phyloP scores from a whole-genome alignment of 2,329 filamentous ascomycete genomes.

The Lachnellula hyalina region DNA sequence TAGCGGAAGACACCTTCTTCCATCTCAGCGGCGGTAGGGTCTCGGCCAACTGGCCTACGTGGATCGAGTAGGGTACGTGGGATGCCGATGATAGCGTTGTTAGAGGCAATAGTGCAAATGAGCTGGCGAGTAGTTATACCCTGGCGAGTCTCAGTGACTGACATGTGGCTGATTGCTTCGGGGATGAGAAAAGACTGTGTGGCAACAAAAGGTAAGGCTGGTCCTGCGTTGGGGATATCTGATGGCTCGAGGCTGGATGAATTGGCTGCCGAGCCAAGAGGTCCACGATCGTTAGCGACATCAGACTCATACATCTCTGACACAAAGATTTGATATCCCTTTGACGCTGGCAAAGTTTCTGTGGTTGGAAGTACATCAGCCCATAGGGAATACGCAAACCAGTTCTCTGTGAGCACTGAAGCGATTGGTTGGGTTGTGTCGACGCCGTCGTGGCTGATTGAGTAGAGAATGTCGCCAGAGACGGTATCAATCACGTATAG shows the following conservation, averaged over 20 bases:
- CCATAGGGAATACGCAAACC: constrained; percentile 83
- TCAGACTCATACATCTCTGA: constrained; percentile 89
- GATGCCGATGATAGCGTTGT: constrained; percentile 71
- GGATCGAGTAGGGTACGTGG: constrained; percentile 77
- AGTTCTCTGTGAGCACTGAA: constrained; percentile 85
- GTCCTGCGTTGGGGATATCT: constrained; percentile 45
- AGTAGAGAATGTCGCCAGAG: constrained; percentile 74
- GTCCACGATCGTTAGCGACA: constrained; percentile 76
- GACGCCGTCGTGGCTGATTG: constrained; percentile 64
- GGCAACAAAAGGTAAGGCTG: constrained; percentile 65
- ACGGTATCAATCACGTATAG: constrained; percentile 82
- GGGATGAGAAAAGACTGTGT: constrained; percentile 78
- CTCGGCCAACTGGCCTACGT: constrained; percentile 77
- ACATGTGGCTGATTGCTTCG: constrained; percentile 70
- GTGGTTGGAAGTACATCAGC: constrained; percentile 54
- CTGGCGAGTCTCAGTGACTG: constrained; percentile 84
- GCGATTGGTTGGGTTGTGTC: constrained; percentile 69
- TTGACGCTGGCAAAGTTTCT: constrained; percentile 54
- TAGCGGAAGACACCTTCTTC: constrained; percentile 83
- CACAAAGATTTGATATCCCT: constrained; percentile 80
- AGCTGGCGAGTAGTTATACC: constrained; percentile 83
- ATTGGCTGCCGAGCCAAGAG: constrained; percentile 63
- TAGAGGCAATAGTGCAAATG: constrained; percentile 69
- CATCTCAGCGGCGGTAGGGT: constrained; percentile 70
- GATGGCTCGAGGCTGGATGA: constrained; percentile 72